Evolutionary conservation across 306 rosid species (phyloP).

Genomic region (Sesbania bispinosa): DNA sequence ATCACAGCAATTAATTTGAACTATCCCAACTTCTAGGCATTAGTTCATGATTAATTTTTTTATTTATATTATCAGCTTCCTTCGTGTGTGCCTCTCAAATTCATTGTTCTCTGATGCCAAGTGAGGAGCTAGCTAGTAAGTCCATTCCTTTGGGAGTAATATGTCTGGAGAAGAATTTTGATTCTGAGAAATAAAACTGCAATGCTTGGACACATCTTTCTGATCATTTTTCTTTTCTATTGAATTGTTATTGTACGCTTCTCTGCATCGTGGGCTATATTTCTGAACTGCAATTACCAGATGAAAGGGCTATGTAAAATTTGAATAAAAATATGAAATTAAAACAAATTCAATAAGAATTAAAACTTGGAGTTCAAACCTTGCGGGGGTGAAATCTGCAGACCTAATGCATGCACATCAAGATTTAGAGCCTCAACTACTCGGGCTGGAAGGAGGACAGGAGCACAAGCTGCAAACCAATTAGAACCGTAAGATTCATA

Average conservation of each 20-base stretch:
- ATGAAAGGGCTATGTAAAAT: not conserved
- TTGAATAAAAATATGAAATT: not conserved
- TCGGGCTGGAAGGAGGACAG: constrained; percentile 63
- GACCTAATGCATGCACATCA: constrained; percentile 58
- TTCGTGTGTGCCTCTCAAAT: not conserved
- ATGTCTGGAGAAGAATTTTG: constrained; percentile 42
- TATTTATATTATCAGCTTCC: not conserved
- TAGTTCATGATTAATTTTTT: not conserved
- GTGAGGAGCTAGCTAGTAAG: constrained; percentile 40
- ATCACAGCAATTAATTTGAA: not conserved
- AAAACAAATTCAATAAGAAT: not conserved
- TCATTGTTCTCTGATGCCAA: not conserved
- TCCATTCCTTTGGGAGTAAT: constrained; percentile 84
- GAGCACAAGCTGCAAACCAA: constrained; percentile 56
- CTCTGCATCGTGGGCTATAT: constrained; percentile 20
- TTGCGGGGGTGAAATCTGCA: constrained; percentile 54
- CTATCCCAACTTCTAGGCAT: not conserved
- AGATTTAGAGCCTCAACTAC: constrained; percentile 79
- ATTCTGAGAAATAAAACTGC: constrained; percentile 43
- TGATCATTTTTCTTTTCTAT: constrained; percentile 19
- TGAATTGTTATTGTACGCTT: not conserved
- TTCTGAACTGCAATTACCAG: constrained; percentile 33
- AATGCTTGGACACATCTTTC: constrained; percentile 35
- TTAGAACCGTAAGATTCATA: not conserved
- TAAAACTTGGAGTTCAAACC: constrained; percentile 29